Evolutionary conservation across 805 yeast species (phyloP), one percentile per base, ranked within the genome.

Genomic region (Yarrowia divulgata): DNA sequence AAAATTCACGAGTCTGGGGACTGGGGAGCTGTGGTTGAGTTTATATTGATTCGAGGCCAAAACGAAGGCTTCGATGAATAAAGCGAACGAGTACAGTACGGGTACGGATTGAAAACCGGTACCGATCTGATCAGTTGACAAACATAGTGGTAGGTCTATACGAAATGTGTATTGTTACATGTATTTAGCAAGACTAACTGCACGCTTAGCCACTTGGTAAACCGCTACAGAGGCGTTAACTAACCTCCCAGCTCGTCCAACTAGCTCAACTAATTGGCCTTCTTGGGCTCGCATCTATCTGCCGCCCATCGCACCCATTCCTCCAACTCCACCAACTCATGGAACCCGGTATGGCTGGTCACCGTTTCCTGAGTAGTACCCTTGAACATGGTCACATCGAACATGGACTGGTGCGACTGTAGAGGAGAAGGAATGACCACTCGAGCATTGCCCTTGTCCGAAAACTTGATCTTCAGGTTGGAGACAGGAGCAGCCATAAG

Each of bases 311-410:
- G 72, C 42, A 78, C 71, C 81, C 81, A 79, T 16, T 74, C 74
- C 69, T 79, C 81, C 12, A 79, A 72, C 71, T 78, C 81, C 9
- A 73, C 71, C 40, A 77, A 71, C 58, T 78, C 80, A 69, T 75
- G 75, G 55, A 79, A 73, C 0, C 71, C 72, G 1, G 76, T 73
- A n/a, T 69, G 72, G 8, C 74, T 72, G 2, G 71, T 46, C 2
- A 71, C 55, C 3, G 50, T 57, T 14, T 63, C 45, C 43, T 70
- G 71, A 34, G 64, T 42, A 0, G 64, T 71, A 14, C 62, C 57
- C 32, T 58, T 71, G 19, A 49, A 57, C 18, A 75, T 74, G 8
- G 64, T 58, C 13, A 67, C 74, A 5, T 71, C 71, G 23, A 70
- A 73, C 19, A 74, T 70, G n/a, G 76, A 76, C 7, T 62, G 57